These are phyloP conservation scores for Ilex asprella DNA, from an alignment of 257 asterid species.

Conservation along the genomic window DNA sequence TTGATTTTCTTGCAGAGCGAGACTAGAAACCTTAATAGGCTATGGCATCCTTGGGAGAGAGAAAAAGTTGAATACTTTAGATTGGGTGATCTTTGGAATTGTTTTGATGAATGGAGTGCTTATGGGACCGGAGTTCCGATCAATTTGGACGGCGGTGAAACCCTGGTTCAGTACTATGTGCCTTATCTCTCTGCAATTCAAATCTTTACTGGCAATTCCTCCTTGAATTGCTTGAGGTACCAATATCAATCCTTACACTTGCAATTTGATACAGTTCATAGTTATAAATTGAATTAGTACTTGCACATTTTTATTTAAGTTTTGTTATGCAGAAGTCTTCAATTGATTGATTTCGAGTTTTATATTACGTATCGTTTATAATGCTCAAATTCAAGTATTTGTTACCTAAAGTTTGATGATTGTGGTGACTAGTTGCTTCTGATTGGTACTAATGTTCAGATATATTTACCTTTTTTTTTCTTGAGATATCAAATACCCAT, in stretches of 20 bases:
- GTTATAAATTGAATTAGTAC: no score
- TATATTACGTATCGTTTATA: no score
- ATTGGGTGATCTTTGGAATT: not conserved
- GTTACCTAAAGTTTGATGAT: no score
- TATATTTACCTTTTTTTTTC: no score
- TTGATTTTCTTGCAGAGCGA: not conserved
- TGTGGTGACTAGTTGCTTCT: no score
- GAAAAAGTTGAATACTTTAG: not conserved
- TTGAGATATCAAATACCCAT: no score
- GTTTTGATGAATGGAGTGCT: not conserved
- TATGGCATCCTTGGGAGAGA: not conserved
- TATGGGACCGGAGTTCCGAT: not conserved
- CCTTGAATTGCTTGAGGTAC: not conserved
- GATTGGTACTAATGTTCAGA: no score
- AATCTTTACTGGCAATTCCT: not conserved
- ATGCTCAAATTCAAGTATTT: no score
- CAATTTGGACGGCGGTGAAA: not conserved
- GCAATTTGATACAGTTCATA: no score
- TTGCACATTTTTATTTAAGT: no score
- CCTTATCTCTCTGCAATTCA: constrained; percentile 1
- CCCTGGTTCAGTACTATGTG: not conserved
- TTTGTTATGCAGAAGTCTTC: no score
- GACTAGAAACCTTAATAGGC: not conserved
- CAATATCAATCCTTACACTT: not conserved
- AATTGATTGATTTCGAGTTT: no score